Evolutionary conservation across 1,284 basidiomycete species (phyloP).

Genomic region (Fomes fomentarius): DNA sequence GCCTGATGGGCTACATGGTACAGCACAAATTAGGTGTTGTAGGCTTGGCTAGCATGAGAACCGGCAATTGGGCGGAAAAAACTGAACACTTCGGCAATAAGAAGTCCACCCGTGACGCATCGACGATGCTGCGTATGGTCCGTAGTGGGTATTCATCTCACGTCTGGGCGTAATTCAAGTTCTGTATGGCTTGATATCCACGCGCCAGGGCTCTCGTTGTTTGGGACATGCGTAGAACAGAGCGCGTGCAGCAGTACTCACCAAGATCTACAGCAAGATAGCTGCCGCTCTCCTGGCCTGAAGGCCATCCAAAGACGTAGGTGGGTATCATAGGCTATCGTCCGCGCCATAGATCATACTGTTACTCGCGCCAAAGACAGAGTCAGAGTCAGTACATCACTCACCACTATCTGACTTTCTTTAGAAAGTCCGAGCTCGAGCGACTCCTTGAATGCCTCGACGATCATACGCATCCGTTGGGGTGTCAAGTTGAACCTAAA

Average conservation of each 20-base stretch:
- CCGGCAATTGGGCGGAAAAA: no score
- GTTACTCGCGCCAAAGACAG: slow-evolving; percentile 2
- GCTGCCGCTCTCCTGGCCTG: slow-evolving; percentile 88
- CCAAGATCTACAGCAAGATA: slow-evolving; percentile 95
- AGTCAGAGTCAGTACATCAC: slow-evolving; percentile 38
- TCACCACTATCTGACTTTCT: slow-evolving; percentile 84
- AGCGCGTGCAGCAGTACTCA: slow-evolving; percentile 35
- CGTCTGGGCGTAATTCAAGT: no score
- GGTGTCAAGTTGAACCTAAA: slow-evolving; percentile 84
- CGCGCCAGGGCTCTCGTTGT: no score
- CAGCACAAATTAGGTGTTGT: background rate
- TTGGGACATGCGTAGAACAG: background rate
- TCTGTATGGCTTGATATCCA: background rate
- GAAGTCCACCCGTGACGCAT: no score
- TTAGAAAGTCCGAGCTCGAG: slow-evolving; percentile 88
- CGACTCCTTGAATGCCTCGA: slow-evolving; percentile 92
- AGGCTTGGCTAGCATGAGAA: background rate
- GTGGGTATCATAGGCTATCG: slow-evolving; percentile 94
- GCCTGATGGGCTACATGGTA: background rate
- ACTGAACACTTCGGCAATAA: no score
- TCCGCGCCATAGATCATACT: slow-evolving; percentile 1
- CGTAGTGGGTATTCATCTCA: no score
- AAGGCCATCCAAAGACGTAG: slow-evolving; percentile 96
- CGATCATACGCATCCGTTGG: slow-evolving; percentile 96
- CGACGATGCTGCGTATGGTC: no score